Evolutionary conservation across 2,329 filamentous ascomycete species (phyloP).

Genomic region (Blastomyces emzantsi): DNA sequence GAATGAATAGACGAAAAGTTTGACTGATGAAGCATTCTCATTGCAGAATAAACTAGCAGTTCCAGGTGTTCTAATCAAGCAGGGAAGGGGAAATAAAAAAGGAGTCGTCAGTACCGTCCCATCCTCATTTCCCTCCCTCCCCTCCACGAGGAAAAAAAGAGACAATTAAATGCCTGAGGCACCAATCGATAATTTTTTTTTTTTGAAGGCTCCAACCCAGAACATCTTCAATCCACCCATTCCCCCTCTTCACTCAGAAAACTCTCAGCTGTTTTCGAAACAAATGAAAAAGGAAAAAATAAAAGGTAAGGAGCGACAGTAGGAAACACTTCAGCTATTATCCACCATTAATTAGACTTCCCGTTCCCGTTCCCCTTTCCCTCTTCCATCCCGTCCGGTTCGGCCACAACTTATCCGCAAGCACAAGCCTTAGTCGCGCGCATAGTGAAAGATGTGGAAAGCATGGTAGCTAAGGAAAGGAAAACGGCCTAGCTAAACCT

Average conservation of each 20-base stretch:
- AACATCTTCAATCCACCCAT: background rate
- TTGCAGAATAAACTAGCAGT: slow-evolving; percentile 3
- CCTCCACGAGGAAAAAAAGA: background rate
- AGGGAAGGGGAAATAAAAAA: background rate
- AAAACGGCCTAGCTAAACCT: background rate
- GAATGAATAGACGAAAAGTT: too few species aligned
- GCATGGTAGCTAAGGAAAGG: background rate
- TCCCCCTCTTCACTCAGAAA: slow-evolving; percentile 2
- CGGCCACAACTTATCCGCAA: background rate
- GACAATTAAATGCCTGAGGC: slow-evolving; percentile 2
- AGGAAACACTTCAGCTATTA: slow-evolving; percentile 6
- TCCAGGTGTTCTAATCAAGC: background rate
- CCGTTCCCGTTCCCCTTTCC: background rate
- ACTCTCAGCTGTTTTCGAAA: background rate
- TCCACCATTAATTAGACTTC: background rate
- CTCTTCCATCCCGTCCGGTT: background rate
- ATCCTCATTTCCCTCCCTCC: background rate
- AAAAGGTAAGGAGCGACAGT: slow-evolving; percentile 12
- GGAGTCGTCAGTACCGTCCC: too few species aligned
- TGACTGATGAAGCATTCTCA: slow-evolving; percentile 2
- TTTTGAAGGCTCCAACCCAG: background rate
- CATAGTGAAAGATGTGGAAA: background rate
- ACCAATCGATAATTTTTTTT: background rate
- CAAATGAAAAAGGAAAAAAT: slow-evolving; percentile 6
- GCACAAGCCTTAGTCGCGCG: background rate